Evolutionary conservation across 2,329 filamentous ascomycete species (phyloP).

Genomic region (Sordariomycetes sp.): DNA sequence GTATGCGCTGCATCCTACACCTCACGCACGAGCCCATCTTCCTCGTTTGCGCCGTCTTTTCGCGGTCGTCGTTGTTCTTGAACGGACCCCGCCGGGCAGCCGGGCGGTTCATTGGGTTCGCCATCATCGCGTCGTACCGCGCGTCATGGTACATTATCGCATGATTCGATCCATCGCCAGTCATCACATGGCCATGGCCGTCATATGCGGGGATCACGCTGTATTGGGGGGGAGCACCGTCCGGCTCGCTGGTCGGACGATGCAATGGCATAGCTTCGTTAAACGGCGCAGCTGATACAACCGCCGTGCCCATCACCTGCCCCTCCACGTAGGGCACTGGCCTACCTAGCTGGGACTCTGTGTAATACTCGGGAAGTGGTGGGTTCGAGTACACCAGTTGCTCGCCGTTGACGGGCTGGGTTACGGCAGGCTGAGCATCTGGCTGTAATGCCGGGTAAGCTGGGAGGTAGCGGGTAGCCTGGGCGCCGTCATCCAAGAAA

Average conservation of each 20-base stretch:
- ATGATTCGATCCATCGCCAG: neutral
- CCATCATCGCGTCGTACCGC: constrained; percentile 17
- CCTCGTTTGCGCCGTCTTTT: constrained; percentile 42
- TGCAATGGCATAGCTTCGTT: constrained; percentile 12
- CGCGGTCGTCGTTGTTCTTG: constrained; percentile 33
- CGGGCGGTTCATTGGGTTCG: constrained; percentile 18
- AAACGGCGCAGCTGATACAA: neutral
- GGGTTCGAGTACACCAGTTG: neutral
- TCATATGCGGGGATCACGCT: neutral
- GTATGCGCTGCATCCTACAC: constrained; percentile 48
- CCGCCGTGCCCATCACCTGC: neutral
- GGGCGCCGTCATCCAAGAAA: constrained; percentile 1
- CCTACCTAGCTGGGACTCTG: neutral
- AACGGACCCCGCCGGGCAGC: constrained; percentile 37
- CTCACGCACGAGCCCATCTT: constrained; percentile 46
- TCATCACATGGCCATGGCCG: neutral
- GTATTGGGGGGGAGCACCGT: constrained; percentile 10
- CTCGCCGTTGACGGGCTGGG: neutral
- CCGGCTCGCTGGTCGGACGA: constrained; percentile 17
- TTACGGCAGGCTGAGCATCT: neutral
- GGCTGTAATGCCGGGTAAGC: neutral
- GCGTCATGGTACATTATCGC: neutral
- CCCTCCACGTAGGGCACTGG: neutral
- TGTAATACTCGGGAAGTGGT: constrained; percentile 1
- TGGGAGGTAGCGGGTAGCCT: neutral